Evolutionary conservation across 2,329 filamentous ascomycete species (phyloP), one percentile per base, ranked within the genome.

Genomic region (Ceratocystis harringtonii): DNA sequence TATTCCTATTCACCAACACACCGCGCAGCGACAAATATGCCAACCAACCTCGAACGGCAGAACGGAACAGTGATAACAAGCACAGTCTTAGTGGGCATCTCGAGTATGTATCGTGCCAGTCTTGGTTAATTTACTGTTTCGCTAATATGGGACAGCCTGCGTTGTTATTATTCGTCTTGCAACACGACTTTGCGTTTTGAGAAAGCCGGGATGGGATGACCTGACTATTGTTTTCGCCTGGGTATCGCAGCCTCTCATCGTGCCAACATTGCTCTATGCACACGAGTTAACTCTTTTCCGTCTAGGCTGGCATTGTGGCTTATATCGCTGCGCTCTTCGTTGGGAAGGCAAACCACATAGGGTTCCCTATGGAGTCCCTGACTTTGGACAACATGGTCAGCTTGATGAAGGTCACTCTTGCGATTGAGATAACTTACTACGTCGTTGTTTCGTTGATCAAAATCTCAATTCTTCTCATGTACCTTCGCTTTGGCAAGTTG

Each of bases 401-500:
- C 25, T 43, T 71, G 5, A 61, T 70, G n/a, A 70, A 69, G 63
- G 60, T 66, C 0, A 74, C 72, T 0, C 68, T 77, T 5, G 75
- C 72, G 3, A 74, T 77, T 1, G 73, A 78, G 43, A 68, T 77
- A 50, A 72, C 76, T 25, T 80, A 79, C 68, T 78, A 77, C 32
- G 67, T 72, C 10, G 74, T 73, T 19, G 67, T 79, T 7, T 72
- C 72, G 15, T 71, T 72, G 19, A 73, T 79, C 62, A 80, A 80
- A 68, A 70, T 74, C 0, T 79, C 77, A 0, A 77, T 80, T 36
- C 70, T 79, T 1, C 74, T 74, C 67, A 78, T 78, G 66, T 80
- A 79, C 61, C 73, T 79, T 12, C 73, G 78, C 32, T 77, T 80
- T 57, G 73, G 76, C 76, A 72, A 44, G 71, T 70, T 3, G 7